Percentiles rank a stretch among this genome's conserved stretches.
These are phyloP conservation scores for Suhomyces ambrosiae DNA, from an alignment of 1,139 yeast genomes.

Conservation along the genomic window DNA sequence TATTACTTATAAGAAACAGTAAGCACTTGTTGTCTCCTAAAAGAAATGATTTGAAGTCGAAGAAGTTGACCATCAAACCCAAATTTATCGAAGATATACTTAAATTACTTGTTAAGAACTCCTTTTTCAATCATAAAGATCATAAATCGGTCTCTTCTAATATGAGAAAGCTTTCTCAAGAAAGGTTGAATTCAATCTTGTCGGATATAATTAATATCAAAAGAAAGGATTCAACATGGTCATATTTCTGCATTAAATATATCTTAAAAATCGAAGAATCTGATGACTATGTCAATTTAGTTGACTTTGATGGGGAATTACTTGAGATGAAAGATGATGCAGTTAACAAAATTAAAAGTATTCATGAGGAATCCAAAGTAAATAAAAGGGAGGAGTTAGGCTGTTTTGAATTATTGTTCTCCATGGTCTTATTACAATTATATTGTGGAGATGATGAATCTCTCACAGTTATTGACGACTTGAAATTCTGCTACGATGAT, in stretches of 20 bases:
- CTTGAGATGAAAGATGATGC: conserved; percentile 52
- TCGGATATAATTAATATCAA: conserved; percentile 55
- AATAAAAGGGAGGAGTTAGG: conserved; percentile 27
- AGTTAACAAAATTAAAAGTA: conserved; percentile 48
- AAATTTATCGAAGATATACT: conserved; percentile 53
- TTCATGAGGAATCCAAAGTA: conserved; percentile 31
- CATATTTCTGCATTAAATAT: conserved; percentile 42
- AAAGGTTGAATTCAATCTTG: conserved; percentile 65
- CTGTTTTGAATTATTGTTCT: conserved; percentile 70
- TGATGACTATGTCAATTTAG: conserved; percentile 31
- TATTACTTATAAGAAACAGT: conserved; percentile 57
- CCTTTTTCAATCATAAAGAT: conserved; percentile 50
- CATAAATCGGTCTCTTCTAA: conserved; percentile 28
- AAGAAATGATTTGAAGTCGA: conserved; percentile 4
- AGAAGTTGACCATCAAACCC: conserved; percentile 18
- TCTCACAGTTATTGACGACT: conserved; percentile 70
- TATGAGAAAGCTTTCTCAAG: conserved; percentile 49
- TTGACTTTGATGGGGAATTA: conserved; percentile 59
- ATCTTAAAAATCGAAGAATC: conserved; percentile 30
- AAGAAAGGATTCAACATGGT: conserved; percentile 58
- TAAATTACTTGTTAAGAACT: conserved; percentile 51
- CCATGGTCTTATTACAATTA: conserved; percentile 77
- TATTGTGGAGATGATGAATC: conserved; percentile 83
- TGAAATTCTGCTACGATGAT: conserved; percentile 55
- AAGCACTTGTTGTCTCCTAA: conserved; percentile 26